Evolutionary conservation across 2,329 filamentous ascomycete species (phyloP), one percentile per base, ranked within the genome.

Genomic region (Sclerotinia subarctica): DNA sequence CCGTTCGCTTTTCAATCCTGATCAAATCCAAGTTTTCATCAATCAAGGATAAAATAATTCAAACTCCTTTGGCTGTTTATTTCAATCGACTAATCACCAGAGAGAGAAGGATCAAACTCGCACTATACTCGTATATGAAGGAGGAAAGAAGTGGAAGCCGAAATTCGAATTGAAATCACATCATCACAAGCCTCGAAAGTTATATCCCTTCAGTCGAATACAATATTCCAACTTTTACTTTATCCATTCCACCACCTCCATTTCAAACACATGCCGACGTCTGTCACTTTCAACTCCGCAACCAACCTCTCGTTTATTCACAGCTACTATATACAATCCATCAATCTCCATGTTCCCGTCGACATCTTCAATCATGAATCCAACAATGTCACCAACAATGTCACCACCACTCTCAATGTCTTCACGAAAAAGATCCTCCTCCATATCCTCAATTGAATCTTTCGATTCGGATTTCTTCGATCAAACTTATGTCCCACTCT

Each of bases 401-500:
- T 32, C 70, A 52, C 68, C 72, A 51, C 72, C 73, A 68, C 71
- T 73, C 68, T 47, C 67, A 42, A 66, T 66, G 64, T 60, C 64
- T 44, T 63, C 62, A 64, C 67, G 64, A 62, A 72, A 71, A 46
- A 73, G 74, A 64, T 73, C 72, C 29, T 67, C 62, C 1, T 66
- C 54, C 1, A 29, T 52, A 19, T 64, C 65, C 38, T 75, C 76
- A 19, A 64, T 66, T 32, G 73, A 72, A 24, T 75, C 76, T 56
- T 80, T 81, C 70, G 80, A 84, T 73, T 81, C 84, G 67, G 80
- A 80, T 71, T 82, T 83, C 73, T 87, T 88, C 74, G 77, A 78
- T 67, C 80, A 81, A 69, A 88, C 87, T 71, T 90, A 90, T 78
- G 84, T 86, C 59, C 88, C 88, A 13, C 81, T 90, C 64, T 90